Conservation (phyloP, 2,329 filamentous ascomycete genomes). For the Plenodomus lindquistii region DNA sequence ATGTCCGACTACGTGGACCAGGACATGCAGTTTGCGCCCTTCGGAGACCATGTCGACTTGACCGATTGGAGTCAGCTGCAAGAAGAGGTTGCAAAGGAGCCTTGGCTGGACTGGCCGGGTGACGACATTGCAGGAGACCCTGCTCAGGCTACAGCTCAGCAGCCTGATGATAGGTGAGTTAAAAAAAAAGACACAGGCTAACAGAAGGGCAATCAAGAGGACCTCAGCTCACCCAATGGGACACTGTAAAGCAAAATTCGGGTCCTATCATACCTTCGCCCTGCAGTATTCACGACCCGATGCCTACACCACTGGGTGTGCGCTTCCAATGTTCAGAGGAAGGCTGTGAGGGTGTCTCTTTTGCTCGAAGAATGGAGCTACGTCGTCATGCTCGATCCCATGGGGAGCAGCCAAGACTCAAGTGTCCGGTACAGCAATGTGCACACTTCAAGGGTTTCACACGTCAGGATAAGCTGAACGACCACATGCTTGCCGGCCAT, state of each 20-base stretch:
- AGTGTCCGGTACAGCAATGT: slow-evolving; percentile 10
- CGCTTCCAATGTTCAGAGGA: not conserved
- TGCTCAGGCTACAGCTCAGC: slow-evolving; percentile 3
- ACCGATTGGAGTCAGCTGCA: slow-evolving; percentile 6
- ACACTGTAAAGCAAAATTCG: no score
- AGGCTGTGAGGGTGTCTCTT: not conserved
- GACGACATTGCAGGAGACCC: slow-evolving; percentile 5
- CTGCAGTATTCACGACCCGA: not conserved
- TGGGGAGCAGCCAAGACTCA: not conserved
- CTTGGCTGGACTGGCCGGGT: slow-evolving; percentile 1
- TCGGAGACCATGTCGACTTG: not conserved
- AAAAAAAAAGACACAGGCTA: slow-evolving; percentile 28
- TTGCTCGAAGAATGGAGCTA: not conserved
- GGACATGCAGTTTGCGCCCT: slow-evolving; percentile 7
- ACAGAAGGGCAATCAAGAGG: slow-evolving; percentile 17
- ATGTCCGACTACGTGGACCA: slow-evolving; percentile 21
- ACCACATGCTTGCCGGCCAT: slow-evolving; percentile 18
- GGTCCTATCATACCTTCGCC: not conserved
- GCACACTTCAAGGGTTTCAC: slow-evolving; percentile 4
- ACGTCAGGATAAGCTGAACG: slow-evolving; percentile 16
- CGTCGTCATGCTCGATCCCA: not conserved
- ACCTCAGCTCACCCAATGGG: not conserved
- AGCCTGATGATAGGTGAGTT: slow-evolving; percentile 20
- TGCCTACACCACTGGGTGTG: not conserved
- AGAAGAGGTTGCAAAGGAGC: slow-evolving; percentile 11